Percentiles rank a stretch among this genome's conserved stretches.
These are phyloP conservation scores for Fusarium marasasianum DNA, from an alignment of 2,329 filamentous ascomycete genomes.

Conservation along the genomic window DNA sequence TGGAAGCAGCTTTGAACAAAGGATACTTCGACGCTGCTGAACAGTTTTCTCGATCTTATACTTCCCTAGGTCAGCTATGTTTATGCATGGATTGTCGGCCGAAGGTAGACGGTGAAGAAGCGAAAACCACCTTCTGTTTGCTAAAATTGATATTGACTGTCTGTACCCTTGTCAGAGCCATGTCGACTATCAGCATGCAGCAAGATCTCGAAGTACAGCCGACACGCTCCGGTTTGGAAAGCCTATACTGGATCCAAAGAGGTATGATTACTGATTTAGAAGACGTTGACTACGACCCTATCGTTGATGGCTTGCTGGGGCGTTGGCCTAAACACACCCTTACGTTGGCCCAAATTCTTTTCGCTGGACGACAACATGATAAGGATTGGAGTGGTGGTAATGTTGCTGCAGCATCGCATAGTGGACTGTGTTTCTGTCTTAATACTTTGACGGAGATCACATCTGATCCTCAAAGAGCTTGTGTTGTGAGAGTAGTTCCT, in stretches of 20 bases:
- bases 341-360: background rate
- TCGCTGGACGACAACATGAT: rapidly evolving
- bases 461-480: background rate
- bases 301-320: no score
- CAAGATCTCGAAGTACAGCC: background rate
- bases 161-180: rapidly evolving
- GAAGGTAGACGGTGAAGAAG: rapidly evolving
- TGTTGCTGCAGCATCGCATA: background rate
- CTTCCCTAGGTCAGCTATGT: rapidly evolving
- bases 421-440: rapidly evolving
- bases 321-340: no score
- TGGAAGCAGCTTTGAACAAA: background rate
- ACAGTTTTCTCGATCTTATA: rapidly evolving
- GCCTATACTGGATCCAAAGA: background rate
- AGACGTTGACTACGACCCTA: no score
- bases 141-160: rapidly evolving
- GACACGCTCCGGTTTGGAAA: background rate
- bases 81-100: rapidly evolving
- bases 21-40: rapidly evolving
- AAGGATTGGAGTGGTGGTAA: no score
- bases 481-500: background rate
- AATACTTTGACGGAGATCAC: background rate
- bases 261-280: no score
- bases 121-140: background rate
- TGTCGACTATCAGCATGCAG: background rate